phyloP scores from a whole-genome alignment of 139 green algal species.

The Picochlorum sp. region DNA sequence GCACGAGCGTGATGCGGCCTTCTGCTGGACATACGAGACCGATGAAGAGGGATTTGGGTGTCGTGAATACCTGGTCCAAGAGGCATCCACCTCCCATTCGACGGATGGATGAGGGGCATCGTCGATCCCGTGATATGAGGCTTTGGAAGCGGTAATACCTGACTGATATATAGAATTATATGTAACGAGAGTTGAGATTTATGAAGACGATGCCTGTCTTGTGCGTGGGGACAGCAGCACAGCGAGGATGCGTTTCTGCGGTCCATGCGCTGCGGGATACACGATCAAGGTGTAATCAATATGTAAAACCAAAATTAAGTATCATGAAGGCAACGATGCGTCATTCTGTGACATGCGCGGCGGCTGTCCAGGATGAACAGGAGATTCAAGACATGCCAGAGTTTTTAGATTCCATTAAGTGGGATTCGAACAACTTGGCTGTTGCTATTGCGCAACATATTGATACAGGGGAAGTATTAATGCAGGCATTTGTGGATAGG shows the following conservation, averaged over 20 bases:
- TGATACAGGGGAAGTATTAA: conserved; percentile 91
- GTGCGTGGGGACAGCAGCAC: background rate
- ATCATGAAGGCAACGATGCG: background rate
- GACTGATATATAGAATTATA: too few relatives aligned
- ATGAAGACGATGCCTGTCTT: background rate
- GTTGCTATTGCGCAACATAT: conserved; percentile 90
- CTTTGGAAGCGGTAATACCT: too few relatives aligned
- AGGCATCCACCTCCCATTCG: too few relatives aligned
- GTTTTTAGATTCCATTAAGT: conserved; percentile 83
- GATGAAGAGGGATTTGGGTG: too few relatives aligned
- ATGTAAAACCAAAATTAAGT: background rate
- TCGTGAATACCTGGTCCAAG: too few relatives aligned
- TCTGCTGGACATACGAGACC: too few relatives aligned
- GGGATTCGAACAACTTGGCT: conserved; percentile 71
- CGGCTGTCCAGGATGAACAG: background rate
- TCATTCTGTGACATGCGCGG: background rate
- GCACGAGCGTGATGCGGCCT: too few relatives aligned
- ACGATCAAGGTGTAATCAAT: background rate
- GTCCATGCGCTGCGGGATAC: too few relatives aligned
- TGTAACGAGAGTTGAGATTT: background rate
- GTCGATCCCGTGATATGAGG: too few relatives aligned
- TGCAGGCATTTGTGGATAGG: conserved; percentile 93
- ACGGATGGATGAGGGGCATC: too few relatives aligned
- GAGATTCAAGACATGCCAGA: conserved; percentile 25
- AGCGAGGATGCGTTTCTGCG: background rate